These are phyloP conservation scores for Melampsora larici-populina DNA, from an alignment of 1,284 basidiomycete species.

Conservation along the genomic window DNA sequence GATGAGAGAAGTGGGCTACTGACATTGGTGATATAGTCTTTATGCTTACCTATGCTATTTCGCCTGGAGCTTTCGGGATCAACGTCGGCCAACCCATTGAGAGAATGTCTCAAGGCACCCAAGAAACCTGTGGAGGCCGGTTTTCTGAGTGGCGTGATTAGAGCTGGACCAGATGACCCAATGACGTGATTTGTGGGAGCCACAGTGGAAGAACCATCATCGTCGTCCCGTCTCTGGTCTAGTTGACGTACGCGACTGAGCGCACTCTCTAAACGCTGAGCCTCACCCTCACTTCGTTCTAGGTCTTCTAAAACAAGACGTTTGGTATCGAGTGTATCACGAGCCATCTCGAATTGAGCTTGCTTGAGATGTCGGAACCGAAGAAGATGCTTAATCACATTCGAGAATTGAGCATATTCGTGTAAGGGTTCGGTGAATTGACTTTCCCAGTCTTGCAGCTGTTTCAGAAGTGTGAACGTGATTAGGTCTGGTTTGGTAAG, in stretches of 20 bases:
- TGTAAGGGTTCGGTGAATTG: conserved; percentile 92
- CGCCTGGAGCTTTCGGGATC: conserved; percentile 93
- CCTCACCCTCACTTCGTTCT: conserved; percentile 88
- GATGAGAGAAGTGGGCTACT: conserved; percentile 47
- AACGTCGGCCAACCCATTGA: conserved; percentile 97
- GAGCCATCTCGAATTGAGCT: conserved; percentile 94
- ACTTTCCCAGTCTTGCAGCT: conserved; percentile 87
- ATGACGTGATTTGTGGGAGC: conserved; percentile 37
- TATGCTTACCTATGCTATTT: conserved; percentile 86
- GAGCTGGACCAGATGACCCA: conserved; percentile 42
- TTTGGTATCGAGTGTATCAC: conserved; percentile 82
- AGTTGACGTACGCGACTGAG: conserved; percentile 57
- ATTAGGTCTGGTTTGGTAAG: conserved; percentile 34
- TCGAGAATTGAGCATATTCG: conserved; percentile 91
- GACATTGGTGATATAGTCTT: conserved; percentile 89
- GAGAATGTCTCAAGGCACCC: conserved; percentile 85
- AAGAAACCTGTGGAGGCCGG: conserved; percentile 63
- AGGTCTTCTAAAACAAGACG: conserved; percentile 81
- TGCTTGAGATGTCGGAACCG: conserved; percentile 97
- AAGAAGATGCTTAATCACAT: conserved; percentile 88
- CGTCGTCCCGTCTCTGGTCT: conserved; percentile 44
- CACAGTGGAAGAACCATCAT: conserved; percentile 1
- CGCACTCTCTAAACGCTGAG: conserved; percentile 80
- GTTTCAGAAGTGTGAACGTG: conserved; percentile 20
- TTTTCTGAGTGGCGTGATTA: conserved; percentile 44